phyloP scores from a whole-genome alignment of 306 rosid species.

The Hippophae tibetana region DNA sequence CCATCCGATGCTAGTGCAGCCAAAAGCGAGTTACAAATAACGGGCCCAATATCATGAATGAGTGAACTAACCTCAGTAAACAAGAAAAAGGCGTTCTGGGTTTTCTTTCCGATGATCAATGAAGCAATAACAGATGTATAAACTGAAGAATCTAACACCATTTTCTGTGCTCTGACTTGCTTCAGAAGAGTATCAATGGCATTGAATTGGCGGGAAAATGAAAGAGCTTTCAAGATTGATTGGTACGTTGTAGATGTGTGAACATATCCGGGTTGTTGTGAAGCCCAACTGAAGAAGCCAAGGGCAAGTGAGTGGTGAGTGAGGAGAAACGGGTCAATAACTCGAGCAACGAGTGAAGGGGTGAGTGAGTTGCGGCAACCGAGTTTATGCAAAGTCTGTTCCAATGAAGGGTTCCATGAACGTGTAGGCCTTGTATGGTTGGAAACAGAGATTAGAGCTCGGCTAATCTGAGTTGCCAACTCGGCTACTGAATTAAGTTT shows the following conservation, averaged over 20 bases:
- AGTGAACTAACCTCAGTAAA: constrained; percentile 23
- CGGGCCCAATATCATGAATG: constrained; percentile 30
- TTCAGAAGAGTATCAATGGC: constrained; percentile 48
- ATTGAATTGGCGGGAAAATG: constrained; percentile 42
- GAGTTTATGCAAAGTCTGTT: constrained; percentile 53
- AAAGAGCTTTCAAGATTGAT: constrained; percentile 58
- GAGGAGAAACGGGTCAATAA: constrained; percentile 80
- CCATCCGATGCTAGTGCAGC: constrained; percentile 71
- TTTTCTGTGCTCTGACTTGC: constrained; percentile 42
- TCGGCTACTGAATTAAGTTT: constrained; percentile 25
- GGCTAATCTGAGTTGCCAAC: constrained; percentile 51
- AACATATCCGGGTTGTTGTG: constrained; percentile 68
- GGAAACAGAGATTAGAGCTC: constrained; percentile 55
- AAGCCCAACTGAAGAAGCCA: constrained; percentile 91
- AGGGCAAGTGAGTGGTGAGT: constrained; percentile 70
- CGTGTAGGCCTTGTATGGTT: constrained; percentile 35
- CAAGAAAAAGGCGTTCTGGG: constrained; percentile 42
- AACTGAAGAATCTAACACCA: constrained; percentile 38
- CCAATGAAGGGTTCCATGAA: constrained; percentile 60
- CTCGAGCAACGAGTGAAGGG: constrained; percentile 60
- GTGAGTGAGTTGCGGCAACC: constrained; percentile 49
- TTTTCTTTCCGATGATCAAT: constrained; percentile 32
- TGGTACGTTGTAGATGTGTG: constrained; percentile 54
- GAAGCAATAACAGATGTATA: constrained; percentile 48
- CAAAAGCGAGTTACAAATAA: constrained; percentile 50